phyloP scores from a whole-genome alignment of 1,284 basidiomycete species.

The Leccinum pseudoinsigne region DNA sequence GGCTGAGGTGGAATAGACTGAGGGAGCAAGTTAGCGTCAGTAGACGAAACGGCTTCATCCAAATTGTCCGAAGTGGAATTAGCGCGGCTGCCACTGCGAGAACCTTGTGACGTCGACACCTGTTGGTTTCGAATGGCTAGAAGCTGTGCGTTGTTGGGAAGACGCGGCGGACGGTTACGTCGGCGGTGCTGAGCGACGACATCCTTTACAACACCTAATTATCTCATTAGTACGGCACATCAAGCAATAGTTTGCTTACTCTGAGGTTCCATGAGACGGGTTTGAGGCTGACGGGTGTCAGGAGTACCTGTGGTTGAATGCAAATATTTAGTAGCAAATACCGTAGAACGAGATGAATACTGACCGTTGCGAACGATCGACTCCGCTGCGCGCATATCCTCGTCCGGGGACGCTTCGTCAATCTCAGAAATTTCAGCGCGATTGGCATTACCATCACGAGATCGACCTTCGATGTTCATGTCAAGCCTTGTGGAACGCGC shows the following conservation, averaged over 20 bases:
- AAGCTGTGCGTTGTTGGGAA: not conserved
- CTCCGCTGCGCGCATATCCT: not conserved
- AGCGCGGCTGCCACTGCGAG: not conserved
- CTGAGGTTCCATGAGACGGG: not conserved
- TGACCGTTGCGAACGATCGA: not conserved
- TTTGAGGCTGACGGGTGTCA: too few species aligned
- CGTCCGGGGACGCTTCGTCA: not conserved
- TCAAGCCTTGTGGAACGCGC: not conserved
- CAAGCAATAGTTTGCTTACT: not conserved
- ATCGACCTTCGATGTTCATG: too few species aligned
- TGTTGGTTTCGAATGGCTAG: not conserved
- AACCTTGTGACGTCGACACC: not conserved
- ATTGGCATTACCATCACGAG: not conserved
- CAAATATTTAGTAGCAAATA: not conserved
- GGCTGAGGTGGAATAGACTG: not conserved
- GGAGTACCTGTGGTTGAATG: too few species aligned
- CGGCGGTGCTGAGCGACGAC: not conserved
- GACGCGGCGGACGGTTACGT: not conserved
- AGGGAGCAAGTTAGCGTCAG: not conserved
- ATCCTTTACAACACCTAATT: not conserved
- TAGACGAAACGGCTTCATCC: not conserved
- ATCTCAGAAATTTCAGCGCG: not conserved
- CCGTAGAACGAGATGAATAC: not conserved
- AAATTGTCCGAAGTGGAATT: not conserved
- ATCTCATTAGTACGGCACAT: not conserved